Percentiles rank a stretch among this genome's conserved stretches.
Evolutionary conservation across 768 basidiomycete genomes (phyloP).

Genomic region (Xerocomus brunneocitrinus): DNA sequence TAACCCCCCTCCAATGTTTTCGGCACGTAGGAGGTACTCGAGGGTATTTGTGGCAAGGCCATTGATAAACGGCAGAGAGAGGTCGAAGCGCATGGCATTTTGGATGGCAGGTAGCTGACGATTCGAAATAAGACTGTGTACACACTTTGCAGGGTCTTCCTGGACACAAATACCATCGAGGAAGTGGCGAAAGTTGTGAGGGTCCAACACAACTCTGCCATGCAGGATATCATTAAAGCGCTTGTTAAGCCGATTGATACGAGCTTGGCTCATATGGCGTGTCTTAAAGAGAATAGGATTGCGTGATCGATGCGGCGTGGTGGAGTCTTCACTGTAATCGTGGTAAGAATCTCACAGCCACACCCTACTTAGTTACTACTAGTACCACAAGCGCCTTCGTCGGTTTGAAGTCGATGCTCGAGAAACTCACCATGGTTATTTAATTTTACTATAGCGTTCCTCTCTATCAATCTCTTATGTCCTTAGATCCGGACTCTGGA

Average conservation of each 20-base stretch:
- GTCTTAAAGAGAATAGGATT: too few species aligned
- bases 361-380: too few species aligned
- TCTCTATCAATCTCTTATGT: slow-evolving; percentile 11
- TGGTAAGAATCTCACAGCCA: too few species aligned
- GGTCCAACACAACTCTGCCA: slow-evolving; percentile 27
- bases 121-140: slow-evolving; percentile 36
- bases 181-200: slow-evolving; percentile 31
- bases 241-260: slow-evolving; percentile 29
- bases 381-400: slow-evolving; percentile 2
- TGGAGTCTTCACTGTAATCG: too few species aligned
- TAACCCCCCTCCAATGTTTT: slow-evolving; percentile 40
- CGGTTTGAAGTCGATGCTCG: slow-evolving; percentile 57
- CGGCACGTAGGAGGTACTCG: slow-evolving; percentile 37
- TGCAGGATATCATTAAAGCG: slow-evolving; percentile 32
- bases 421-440: slow-evolving; percentile 30
- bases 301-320: too few species aligned
- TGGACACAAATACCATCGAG: slow-evolving; percentile 44
- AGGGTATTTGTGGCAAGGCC: slow-evolving; percentile 36
- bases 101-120: slow-evolving; percentile 40
- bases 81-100: slow-evolving; percentile 39
- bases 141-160: slow-evolving; percentile 35
- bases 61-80: slow-evolving; percentile 41
- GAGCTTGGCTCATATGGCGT: slow-evolving; percentile 14
- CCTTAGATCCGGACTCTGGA: slow-evolving; percentile 27
- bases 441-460: slow-evolving; percentile 5